Conservation (phyloP, 2,329 filamentous ascomycete species). For the Diaporthe citrichinensis region DNA sequence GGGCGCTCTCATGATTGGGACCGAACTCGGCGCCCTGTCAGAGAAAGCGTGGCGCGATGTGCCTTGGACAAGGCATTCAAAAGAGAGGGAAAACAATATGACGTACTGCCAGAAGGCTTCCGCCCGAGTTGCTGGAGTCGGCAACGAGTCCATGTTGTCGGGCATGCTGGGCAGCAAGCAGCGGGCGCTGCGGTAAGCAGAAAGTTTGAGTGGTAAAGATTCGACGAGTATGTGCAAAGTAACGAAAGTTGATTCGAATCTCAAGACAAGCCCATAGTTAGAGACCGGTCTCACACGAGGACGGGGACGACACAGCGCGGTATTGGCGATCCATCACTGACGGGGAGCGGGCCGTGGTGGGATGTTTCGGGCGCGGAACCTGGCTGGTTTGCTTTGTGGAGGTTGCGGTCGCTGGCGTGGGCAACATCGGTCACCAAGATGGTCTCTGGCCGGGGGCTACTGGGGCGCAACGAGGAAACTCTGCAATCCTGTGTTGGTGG, state of each 20-base stretch:
- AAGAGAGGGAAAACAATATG: background rate
- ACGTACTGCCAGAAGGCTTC: slow-evolving; percentile 42
- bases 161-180: slow-evolving; percentile 33
- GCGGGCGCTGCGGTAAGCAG: slow-evolving; percentile 39
- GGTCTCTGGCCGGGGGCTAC: slow-evolving; percentile 4
- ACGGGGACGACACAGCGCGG: slow-evolving; percentile 44
- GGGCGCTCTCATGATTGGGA: background rate
- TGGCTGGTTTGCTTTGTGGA: slow-evolving; percentile 30
- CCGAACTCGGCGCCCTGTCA: background rate
- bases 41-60: background rate
- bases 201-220: background rate
- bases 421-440: slow-evolving; percentile 38
- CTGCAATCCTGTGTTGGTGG: slow-evolving; percentile 20
- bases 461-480: slow-evolving; percentile 15
- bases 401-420: slow-evolving; percentile 31
- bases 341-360: slow-evolving; percentile 34
- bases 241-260: slow-evolving; percentile 31
- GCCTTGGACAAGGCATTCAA: background rate
- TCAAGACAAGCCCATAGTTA: slow-evolving; percentile 45
- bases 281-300: slow-evolving; percentile 49
- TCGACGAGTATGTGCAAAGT: slow-evolving; percentile 30
- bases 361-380: slow-evolving; percentile 40
- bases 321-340: slow-evolving; percentile 53
- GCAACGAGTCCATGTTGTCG: slow-evolving; percentile 33
- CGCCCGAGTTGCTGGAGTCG: slow-evolving; percentile 36